Evolutionary conservation across 148 eudicot genomes (phyloP).

Genomic region (Nepenthes gracilis): DNA sequence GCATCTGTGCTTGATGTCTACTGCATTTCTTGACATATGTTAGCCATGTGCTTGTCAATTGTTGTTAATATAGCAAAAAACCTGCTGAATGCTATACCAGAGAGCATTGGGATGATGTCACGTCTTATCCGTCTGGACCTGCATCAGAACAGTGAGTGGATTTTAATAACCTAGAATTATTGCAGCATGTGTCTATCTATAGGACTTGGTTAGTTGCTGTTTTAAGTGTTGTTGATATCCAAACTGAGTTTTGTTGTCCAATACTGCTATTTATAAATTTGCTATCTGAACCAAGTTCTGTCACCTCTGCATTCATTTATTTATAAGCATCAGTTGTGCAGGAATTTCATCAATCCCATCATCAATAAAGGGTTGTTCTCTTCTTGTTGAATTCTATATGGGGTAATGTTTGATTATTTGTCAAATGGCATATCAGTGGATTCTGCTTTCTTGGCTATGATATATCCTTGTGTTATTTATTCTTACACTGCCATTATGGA

Average conservation of each 20-base stretch:
- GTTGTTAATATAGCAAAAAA: conserved; percentile 55
- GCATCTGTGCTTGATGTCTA: conserved; percentile 1
- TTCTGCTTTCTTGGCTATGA: conserved; percentile 1
- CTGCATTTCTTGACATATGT: too few relatives aligned
- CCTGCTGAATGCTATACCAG: conserved; percentile 55
- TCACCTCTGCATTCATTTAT: neutral
- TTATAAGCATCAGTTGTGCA: conserved; percentile 25
- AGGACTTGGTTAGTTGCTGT: neutral
- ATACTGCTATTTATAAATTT: neutral
- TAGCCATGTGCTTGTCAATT: neutral
- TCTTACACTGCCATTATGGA: conserved; percentile 1
- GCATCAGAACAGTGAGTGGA: conserved; percentile 81
- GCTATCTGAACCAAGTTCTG: neutral
- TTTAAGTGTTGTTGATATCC: neutral
- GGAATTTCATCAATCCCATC: conserved; percentile 87
- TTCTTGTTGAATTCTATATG: conserved; percentile 75
- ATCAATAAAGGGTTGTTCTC: conserved; percentile 73
- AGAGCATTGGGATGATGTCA: conserved; percentile 71
- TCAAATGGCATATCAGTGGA: conserved; percentile 1
- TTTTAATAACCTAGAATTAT: neutral
- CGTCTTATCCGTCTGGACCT: conserved; percentile 83
- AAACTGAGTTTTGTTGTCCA: neutral
- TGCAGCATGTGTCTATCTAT: neutral
- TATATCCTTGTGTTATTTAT: neutral
- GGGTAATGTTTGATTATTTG: conserved; percentile 39